Percentiles rank a stretch among this genome's conserved stretches.
Evolutionary conservation across 2,329 filamentous ascomycete genomes (phyloP).

Genomic region (Trichoderma polysporum): DNA sequence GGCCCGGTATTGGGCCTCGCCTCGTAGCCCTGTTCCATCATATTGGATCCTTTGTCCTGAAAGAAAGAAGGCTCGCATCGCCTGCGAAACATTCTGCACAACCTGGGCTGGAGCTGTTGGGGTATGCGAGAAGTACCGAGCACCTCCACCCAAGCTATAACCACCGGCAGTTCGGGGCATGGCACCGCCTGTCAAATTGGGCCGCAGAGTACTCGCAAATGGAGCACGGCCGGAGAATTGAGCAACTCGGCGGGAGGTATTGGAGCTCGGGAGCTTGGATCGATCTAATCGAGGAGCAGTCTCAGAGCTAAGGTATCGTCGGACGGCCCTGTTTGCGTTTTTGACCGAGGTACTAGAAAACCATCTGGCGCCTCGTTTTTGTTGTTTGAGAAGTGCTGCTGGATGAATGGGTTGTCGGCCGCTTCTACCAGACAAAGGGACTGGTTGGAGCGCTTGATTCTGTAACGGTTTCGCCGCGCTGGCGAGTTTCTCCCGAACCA

Average conservation of each 20-base stretch:
- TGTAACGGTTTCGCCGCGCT: conserved; percentile 46
- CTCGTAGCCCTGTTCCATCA: conserved; percentile 71
- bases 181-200: conserved; percentile 86
- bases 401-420: conserved; percentile 55
- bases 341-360: conserved; percentile 46
- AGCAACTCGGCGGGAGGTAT: conserved; percentile 51
- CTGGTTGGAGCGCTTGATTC: conserved; percentile 44
- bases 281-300: conserved; percentile 44
- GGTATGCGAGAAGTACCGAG: conserved; percentile 85
- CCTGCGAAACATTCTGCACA: conserved; percentile 91
- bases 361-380: conserved; percentile 46
- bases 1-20: conserved; percentile 75
- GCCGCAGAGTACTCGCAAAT: conserved; percentile 84
- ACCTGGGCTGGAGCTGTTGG: conserved; percentile 86
- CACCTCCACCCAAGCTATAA: conserved; percentile 73
- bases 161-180: conserved; percentile 83
- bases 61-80: conserved; percentile 88
- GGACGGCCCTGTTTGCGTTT: conserved; percentile 46
- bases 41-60: conserved; percentile 86
- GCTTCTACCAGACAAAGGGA: conserved; percentile 41
- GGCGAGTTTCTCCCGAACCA: conserved; percentile 51
- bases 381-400: conserved; percentile 51
- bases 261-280: conserved; percentile 49
- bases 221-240: conserved; percentile 74
- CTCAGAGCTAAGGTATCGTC: conserved; percentile 52